A percentile compares a stretch with the other conserved stretches of the same genome.
phyloP scores from a whole-genome alignment of 1,139 yeast genomes.

The Taiozyma sp. region DNA sequence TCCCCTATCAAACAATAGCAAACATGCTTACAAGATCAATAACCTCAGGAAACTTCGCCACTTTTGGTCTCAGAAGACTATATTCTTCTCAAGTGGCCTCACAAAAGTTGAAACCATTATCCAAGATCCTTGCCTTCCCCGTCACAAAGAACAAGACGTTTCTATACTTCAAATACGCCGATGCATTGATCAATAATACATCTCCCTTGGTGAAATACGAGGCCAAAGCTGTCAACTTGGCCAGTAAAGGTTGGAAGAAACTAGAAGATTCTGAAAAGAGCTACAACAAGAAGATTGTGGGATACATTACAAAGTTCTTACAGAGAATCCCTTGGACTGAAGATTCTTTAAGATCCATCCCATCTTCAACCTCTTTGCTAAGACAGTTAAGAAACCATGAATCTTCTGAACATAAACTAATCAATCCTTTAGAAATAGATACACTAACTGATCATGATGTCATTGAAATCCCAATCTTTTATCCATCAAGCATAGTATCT shows the following conservation, averaged over 20 bases:
- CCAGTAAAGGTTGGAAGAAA: constrained; percentile 41
- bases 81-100: background rate
- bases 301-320: constrained; percentile 33
- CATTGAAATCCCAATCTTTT: constrained; percentile 22
- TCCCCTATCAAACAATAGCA: no score
- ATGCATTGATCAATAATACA: constrained; percentile 25
- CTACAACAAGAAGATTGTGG: constrained; percentile 38
- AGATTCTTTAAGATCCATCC: constrained; percentile 43
- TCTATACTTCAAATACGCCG: constrained; percentile 54
- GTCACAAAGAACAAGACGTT: constrained; percentile 50
- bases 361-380: constrained; percentile 30
- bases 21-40: background rate
- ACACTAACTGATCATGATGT: constrained; percentile 1
- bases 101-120: constrained; percentile 6
- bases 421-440: constrained; percentile 1
- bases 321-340: constrained; percentile 48
- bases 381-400: constrained; percentile 14
- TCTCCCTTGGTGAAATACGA: constrained; percentile 29
- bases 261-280: constrained; percentile 36
- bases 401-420: constrained; percentile 3
- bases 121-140: constrained; percentile 43
- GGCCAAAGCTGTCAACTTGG: constrained; percentile 38
- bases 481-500: constrained; percentile 22
- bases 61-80: no score
- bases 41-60: no score